phyloP scores from a whole-genome alignment of 164 flowering plant genomes.

The Stephania yunnanensis region DNA sequence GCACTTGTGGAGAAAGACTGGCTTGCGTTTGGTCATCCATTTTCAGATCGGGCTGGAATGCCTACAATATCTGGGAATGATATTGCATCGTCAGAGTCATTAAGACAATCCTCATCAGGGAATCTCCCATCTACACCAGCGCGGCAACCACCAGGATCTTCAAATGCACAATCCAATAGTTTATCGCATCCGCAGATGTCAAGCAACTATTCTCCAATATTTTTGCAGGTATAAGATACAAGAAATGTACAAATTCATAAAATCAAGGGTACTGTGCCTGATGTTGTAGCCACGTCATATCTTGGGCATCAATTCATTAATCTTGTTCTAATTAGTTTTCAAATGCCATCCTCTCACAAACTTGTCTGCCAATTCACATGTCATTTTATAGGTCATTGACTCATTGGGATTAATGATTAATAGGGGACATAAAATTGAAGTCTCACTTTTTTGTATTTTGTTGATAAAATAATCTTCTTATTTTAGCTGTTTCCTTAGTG shows the following conservation, averaged over 20 bases:
- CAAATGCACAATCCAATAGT: slow-evolving; percentile 40
- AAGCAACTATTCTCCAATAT: slow-evolving; percentile 81
- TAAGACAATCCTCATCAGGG: slow-evolving; percentile 68
- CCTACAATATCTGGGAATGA: slow-evolving; percentile 56
- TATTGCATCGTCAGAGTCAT: slow-evolving; percentile 42
- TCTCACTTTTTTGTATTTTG: neutral
- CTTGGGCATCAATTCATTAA: too few species aligned
- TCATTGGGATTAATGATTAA: neutral
- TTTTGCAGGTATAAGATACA: slow-evolving; percentile 62
- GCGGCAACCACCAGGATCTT: slow-evolving; percentile 63
- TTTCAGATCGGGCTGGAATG: slow-evolving; percentile 84
- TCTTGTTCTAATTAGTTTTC: neutral
- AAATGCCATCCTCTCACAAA: neutral
- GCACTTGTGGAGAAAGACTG: slow-evolving; percentile 98
- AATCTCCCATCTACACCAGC: slow-evolving; percentile 60
- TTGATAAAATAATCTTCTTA: neutral
- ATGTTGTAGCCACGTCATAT: too few species aligned
- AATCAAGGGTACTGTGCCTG: too few species aligned
- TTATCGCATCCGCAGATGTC: slow-evolving; percentile 60
- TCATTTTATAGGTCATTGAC: neutral
- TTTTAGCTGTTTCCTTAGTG: neutral
- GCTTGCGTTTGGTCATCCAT: slow-evolving; percentile 99
- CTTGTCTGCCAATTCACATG: neutral
- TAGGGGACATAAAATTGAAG: neutral
- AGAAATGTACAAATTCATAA: neutral